Conservation (phyloP, 805 yeast species). For the Zygoascus flipseniorum region DNA sequence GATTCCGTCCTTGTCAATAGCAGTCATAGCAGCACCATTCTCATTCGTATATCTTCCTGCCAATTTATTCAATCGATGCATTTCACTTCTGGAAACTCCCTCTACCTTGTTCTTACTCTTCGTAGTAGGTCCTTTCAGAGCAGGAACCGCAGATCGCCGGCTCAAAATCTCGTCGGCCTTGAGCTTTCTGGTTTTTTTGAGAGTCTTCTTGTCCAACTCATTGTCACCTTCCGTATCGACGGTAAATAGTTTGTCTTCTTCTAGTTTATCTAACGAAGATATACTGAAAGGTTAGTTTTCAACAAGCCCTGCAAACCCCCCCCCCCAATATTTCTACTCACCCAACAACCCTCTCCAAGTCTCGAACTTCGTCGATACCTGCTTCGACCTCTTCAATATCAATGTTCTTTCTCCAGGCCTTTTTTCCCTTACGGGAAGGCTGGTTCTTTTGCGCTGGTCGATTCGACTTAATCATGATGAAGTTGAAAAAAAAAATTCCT, state of each 20-base stretch:
- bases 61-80: conserved; percentile 57
- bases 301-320: background rate
- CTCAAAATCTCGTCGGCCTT: conserved; percentile 66
- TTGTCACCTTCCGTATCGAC: conserved; percentile 63
- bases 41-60: conserved; percentile 64
- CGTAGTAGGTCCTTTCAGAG: conserved; percentile 37
- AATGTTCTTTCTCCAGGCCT: conserved; percentile 87
- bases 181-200: conserved; percentile 35
- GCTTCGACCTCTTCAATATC: conserved; percentile 72
- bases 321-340: conserved; percentile 27
- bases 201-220: conserved; percentile 32
- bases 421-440: conserved; percentile 84
- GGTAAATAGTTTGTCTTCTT: conserved; percentile 42
- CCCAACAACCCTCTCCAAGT: conserved; percentile 38
- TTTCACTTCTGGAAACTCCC: conserved; percentile 57
- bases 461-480: conserved; percentile 26
- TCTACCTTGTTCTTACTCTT: conserved; percentile 39
- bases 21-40: conserved; percentile 39
- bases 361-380: conserved; percentile 61
- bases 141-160: conserved; percentile 69
- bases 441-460: conserved; percentile 59
- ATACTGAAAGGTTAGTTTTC: conserved; percentile 5
- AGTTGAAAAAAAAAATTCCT: background rate
- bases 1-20: conserved; percentile 58
- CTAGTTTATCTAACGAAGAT: conserved; percentile 14